Percentiles rank a stretch among this genome's conserved stretches.
These are phyloP conservation scores for Xylaria grammica DNA, from an alignment of 495 filamentous ascomycete species.

Conservation along the genomic window DNA sequence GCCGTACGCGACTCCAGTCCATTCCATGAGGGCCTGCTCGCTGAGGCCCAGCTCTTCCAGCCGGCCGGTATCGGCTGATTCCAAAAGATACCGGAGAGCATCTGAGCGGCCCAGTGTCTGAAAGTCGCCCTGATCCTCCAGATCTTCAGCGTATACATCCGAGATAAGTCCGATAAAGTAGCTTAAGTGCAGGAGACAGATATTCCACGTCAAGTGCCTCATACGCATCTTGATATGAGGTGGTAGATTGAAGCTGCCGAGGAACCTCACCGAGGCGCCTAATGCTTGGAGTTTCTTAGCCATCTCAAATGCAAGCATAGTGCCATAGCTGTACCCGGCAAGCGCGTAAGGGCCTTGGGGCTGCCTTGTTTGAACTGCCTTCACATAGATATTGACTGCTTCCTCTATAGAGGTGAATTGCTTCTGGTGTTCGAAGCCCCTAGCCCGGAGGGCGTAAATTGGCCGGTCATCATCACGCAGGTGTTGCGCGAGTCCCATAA, in stretches of 20 bases:
- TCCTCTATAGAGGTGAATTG: constrained; percentile 46
- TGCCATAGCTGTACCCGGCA: constrained; percentile 61
- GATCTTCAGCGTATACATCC: neutral
- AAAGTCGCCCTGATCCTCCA: constrained; percentile 36
- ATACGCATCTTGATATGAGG: constrained; percentile 61
- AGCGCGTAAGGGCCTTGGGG: constrained; percentile 62
- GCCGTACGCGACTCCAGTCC: constrained; percentile 46
- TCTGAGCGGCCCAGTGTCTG: constrained; percentile 13
- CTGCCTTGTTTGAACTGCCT: constrained; percentile 50
- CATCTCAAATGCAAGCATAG: constrained; percentile 61
- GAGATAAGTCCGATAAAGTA: constrained; percentile 53
- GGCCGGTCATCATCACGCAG: constrained; percentile 47
- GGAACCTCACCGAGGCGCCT: constrained; percentile 35
- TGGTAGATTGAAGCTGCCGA: constrained; percentile 50
- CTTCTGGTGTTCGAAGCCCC: constrained; percentile 54
- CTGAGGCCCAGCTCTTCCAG: constrained; percentile 45
- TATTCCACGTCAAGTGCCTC: constrained; percentile 53
- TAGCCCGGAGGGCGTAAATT: constrained; percentile 59
- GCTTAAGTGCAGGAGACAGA: constrained; percentile 52
- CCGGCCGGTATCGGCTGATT: constrained; percentile 20
- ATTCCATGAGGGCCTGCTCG: constrained; percentile 36
- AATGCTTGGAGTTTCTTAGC: constrained; percentile 49
- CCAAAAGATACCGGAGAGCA: neutral
- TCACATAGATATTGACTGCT: constrained; percentile 44
- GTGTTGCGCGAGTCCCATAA: constrained; percentile 54